Evolutionary conservation across 441 rosid genomes (phyloP).

Genomic region (Pelargonium fulgidum): DNA sequence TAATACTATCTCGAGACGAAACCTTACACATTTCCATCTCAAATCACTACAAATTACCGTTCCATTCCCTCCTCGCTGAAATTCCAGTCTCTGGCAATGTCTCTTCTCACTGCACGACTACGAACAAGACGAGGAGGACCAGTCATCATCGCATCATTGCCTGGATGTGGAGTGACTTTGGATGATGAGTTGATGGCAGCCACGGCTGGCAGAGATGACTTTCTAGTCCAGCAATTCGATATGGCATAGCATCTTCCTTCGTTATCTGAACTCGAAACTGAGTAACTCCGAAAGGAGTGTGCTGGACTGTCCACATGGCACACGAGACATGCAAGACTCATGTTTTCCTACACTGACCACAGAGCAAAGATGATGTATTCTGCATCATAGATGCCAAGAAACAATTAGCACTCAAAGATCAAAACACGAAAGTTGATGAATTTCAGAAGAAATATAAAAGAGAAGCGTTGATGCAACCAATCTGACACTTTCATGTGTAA

Average conservation of each 20-base stretch:
- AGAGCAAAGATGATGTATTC: not conserved
- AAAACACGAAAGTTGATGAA: not conserved
- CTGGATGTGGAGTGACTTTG: constrained; percentile 78
- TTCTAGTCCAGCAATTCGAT: constrained; percentile 60
- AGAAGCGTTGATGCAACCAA: not conserved
- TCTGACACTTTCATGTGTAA: not conserved
- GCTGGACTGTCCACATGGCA: constrained; percentile 28
- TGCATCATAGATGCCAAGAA: not conserved
- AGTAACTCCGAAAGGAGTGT: constrained; percentile 26
- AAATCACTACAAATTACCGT: constrained; percentile 27
- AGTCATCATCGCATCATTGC: constrained; percentile 26
- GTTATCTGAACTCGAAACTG: constrained; percentile 26
- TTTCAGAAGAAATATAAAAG: not conserved
- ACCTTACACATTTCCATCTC: constrained; percentile 1
- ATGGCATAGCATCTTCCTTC: constrained; percentile 68
- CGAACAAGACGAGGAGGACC: constrained; percentile 75
- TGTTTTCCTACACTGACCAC: not conserved
- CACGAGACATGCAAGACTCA: constrained; percentile 27
- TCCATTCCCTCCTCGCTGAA: constrained; percentile 52
- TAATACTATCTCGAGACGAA: constrained; percentile 21
- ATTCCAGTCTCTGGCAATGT: constrained; percentile 90
- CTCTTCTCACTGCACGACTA: constrained; percentile 82
- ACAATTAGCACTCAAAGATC: not conserved
- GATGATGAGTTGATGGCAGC: constrained; percentile 52
- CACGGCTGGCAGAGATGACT: constrained; percentile 50